A percentile compares a stretch with the other conserved stretches of the same genome.
These are phyloP conservation scores for Trichoderma lentiforme DNA, from an alignment of 2,329 filamentous ascomycete genomes.

Conservation along the genomic window DNA sequence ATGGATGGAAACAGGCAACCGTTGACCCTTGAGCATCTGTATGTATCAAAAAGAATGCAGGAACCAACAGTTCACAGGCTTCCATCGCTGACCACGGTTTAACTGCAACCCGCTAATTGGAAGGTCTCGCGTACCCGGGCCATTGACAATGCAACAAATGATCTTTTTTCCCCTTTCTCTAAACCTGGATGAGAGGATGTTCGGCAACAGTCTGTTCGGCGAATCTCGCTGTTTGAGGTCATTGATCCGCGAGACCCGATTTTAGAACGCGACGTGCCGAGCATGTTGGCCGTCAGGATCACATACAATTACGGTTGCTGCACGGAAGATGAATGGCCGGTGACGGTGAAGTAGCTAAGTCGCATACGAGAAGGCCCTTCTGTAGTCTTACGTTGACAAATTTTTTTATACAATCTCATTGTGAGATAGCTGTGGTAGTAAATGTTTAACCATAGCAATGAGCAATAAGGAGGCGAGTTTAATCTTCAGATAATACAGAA, in stretches of 20 bases:
- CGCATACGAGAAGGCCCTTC: background rate
- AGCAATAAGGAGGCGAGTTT: too few species aligned
- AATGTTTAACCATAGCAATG: too few species aligned
- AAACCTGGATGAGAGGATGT: background rate
- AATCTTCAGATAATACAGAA: too few species aligned
- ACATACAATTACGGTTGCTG: background rate
- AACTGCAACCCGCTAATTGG: background rate
- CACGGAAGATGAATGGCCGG: background rate
- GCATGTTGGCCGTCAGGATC: background rate
- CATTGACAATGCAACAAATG: background rate
- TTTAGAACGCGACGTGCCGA: background rate
- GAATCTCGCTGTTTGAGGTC: background rate
- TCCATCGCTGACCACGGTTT: background rate
- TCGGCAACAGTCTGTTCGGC: background rate
- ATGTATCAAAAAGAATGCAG: background rate
- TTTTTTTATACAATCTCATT: background rate
- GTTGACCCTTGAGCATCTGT: background rate
- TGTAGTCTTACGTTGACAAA: background rate
- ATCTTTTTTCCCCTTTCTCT: background rate
- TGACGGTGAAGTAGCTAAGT: background rate
- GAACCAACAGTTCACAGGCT: background rate
- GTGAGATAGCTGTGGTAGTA: too few species aligned
- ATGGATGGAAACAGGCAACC: background rate
- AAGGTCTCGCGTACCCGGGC: accelerated
- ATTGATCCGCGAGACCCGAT: background rate